A percentile compares a stretch with the other conserved stretches of the same genome.
These are phyloP conservation scores for Lantana camara DNA, from an alignment of 257 asterid genomes.

Conservation along the genomic window DNA sequence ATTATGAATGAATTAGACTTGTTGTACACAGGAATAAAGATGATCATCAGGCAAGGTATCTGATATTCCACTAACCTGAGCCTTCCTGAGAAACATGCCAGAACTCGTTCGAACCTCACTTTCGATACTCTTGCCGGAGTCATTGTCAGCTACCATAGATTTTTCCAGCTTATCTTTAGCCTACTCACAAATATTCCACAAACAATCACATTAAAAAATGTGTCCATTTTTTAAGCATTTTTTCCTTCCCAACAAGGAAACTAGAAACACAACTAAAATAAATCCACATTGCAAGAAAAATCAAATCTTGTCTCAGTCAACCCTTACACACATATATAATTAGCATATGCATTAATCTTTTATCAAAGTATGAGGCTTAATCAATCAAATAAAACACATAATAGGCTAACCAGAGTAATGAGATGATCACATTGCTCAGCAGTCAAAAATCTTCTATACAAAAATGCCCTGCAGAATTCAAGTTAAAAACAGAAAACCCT, in stretches of 20 bases:
- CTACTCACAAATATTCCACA: constrained; percentile 45
- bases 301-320: background rate
- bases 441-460: constrained; percentile 71
- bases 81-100: constrained; percentile 73
- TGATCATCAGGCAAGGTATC: background rate
- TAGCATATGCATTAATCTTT: background rate
- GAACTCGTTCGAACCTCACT: constrained; percentile 94
- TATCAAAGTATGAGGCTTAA: background rate
- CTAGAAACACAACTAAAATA: background rate
- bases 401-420: constrained; percentile 59
- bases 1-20: too few relatives aligned
- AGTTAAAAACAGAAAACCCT: constrained; percentile 20
- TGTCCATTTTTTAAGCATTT: background rate
- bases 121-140: constrained; percentile 83
- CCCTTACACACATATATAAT: constrained; percentile 1
- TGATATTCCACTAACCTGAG: constrained; percentile 55
- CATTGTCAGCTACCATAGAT: constrained; percentile 94
- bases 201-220: constrained; percentile 17
- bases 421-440: constrained; percentile 85
- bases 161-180: constrained; percentile 88
- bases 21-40: too few relatives aligned
- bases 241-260: constrained; percentile 8
- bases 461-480: constrained; percentile 63
- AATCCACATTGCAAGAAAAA: constrained; percentile 3
- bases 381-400: background rate